phyloP scores from a whole-genome alignment of 2,329 filamentous ascomycete species.

The Monosporascus sp. region DNA sequence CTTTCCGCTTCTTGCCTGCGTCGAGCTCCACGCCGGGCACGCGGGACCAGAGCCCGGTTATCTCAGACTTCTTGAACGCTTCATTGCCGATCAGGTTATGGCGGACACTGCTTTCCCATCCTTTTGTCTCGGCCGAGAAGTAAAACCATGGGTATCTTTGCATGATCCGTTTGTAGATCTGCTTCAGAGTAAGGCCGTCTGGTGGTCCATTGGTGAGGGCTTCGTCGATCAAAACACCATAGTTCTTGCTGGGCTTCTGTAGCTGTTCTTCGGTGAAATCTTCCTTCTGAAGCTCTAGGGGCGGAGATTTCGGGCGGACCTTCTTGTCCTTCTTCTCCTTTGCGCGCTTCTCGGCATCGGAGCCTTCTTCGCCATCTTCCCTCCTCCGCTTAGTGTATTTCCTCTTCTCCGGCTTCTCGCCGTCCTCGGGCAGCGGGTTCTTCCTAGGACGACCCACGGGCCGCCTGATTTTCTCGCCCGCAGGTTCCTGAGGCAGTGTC shows the following conservation, averaged over 20 bases:
- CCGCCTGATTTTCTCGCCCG: conserved; percentile 50
- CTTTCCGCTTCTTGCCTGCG: conserved; percentile 56
- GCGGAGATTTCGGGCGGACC: conserved; percentile 53
- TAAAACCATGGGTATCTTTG: conserved; percentile 54
- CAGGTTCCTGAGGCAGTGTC: conserved; percentile 41
- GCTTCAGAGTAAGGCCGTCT: conserved; percentile 52
- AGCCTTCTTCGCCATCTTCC: conserved; percentile 51
- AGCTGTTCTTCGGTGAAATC: conserved; percentile 55
- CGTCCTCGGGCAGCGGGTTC: conserved; percentile 55
- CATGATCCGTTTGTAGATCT: conserved; percentile 59
- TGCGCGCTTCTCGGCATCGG: conserved; percentile 49
- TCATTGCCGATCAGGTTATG: conserved; percentile 59
- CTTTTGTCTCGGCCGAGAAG: conserved; percentile 56
- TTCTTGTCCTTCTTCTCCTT: conserved; percentile 59
- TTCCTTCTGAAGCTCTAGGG: conserved; percentile 47
- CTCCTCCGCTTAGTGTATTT: conserved; percentile 61
- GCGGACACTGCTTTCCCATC: conserved; percentile 62
- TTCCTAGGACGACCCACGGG: conserved; percentile 63
- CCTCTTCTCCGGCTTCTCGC: conserved; percentile 54
- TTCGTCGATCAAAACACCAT: conserved; percentile 56
- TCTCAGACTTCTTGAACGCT: conserved; percentile 54
- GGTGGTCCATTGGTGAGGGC: conserved; percentile 49
- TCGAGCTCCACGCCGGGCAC: conserved; percentile 55
- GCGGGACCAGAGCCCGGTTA: conserved; percentile 51
- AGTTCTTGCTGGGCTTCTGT: conserved; percentile 58